These are phyloP conservation scores for Tetrapyrgos nigripes DNA, from an alignment of 1,284 basidiomycete species.

Conservation along the genomic window DNA sequence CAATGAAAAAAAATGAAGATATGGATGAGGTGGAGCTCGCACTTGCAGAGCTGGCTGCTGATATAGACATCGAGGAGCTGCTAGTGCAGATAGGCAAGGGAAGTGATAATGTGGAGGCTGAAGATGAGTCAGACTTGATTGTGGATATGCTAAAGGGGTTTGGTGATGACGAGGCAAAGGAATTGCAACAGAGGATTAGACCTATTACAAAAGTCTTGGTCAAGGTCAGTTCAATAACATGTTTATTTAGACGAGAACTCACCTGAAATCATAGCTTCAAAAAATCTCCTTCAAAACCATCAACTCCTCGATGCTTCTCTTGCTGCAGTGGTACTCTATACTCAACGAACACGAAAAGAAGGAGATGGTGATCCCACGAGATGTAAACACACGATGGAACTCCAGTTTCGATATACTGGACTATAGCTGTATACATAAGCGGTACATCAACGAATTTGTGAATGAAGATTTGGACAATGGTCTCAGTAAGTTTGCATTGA, in stretches of 20 bases:
- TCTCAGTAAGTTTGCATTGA: slow-evolving; percentile 15
- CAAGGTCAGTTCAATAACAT: background rate
- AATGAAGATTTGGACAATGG: slow-evolving; percentile 11
- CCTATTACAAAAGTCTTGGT: background rate
- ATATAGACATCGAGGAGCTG: background rate
- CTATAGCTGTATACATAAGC: slow-evolving; percentile 17
- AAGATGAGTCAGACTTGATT: background rate
- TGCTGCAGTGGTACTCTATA: slow-evolving; percentile 33
- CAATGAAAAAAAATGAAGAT: background rate
- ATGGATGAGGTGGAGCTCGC: background rate
- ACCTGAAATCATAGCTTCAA: background rate
- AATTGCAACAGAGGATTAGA: background rate
- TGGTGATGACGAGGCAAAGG: slow-evolving; percentile 12
- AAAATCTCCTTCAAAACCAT: slow-evolving; percentile 31
- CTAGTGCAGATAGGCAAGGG: too few relatives aligned
- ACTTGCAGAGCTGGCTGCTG: background rate
- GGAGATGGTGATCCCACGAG: slow-evolving; percentile 15
- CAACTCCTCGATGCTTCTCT: slow-evolving; percentile 36
- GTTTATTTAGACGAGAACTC: background rate
- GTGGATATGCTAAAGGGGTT: slow-evolving; percentile 20
- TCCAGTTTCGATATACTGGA: slow-evolving; percentile 21
- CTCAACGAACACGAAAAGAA: slow-evolving; percentile 22
- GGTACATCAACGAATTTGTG: slow-evolving; percentile 14
- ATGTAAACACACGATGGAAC: slow-evolving; percentile 29
- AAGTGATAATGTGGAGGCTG: background rate